A percentile compares a stretch with the other conserved stretches of the same genome.
Conservation (phyloP, 2,329 filamentous ascomycete genomes). For the Ceratocystiopsis brevicomis region DNA sequence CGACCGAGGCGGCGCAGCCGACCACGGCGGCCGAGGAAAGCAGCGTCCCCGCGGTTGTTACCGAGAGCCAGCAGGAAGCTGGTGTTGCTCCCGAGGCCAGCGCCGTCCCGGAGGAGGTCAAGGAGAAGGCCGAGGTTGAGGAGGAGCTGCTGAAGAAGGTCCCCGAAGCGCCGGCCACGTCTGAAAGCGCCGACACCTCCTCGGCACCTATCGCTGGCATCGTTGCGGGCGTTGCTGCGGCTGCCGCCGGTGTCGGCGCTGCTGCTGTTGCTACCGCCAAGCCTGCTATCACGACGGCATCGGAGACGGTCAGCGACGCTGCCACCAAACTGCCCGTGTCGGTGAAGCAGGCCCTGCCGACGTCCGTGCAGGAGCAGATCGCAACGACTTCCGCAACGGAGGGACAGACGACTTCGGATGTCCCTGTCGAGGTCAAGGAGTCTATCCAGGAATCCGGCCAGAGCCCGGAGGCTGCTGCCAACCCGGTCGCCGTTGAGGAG, state of each 20-base stretch:
- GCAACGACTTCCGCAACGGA: conserved; percentile 20
- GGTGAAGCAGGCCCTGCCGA: conserved; percentile 32
- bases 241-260: conserved; percentile 19
- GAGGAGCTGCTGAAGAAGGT: conserved; percentile 51
- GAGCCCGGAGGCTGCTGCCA: conserved; percentile 52
- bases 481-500: conserved; percentile 48
- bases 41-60: conserved; percentile 38
- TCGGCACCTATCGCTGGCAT: conserved; percentile 1
- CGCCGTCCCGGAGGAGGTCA: conserved; percentile 42
- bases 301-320: conserved; percentile 18
- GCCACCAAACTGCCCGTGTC: conserved; percentile 32
- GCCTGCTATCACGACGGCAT: conserved; percentile 2
- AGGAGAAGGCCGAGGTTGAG: conserved; percentile 54
- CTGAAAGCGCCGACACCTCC: conserved; percentile 22
- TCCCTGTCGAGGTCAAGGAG: conserved; percentile 37
- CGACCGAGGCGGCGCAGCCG: not conserved
- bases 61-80: conserved; percentile 52
- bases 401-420: conserved; percentile 23
- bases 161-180: conserved; percentile 36
- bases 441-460: conserved; percentile 38
- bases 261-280: conserved; percentile 12
- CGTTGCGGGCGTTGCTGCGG: conserved; percentile 15
- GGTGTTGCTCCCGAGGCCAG: conserved; percentile 48
- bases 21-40: not conserved
- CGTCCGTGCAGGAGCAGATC: conserved; percentile 28